Base-by-base conservation (phyloP, 2,329 filamentous ascomycete species). In the Fusarium sp. region DNA sequence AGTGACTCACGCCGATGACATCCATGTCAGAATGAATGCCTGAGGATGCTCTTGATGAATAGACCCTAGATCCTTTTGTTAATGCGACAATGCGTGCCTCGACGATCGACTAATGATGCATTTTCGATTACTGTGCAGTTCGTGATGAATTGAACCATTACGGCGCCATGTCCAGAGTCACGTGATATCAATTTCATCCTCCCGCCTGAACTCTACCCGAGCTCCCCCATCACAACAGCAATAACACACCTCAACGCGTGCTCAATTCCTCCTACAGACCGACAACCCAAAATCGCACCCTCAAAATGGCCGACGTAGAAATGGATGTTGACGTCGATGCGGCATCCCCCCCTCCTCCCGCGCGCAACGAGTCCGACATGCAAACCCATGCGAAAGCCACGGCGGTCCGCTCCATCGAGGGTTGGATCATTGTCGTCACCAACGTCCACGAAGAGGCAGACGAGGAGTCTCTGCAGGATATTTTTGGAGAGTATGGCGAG, bases 371-470 rank as follows among this genome's bases (percentile, higher is more conserved):
- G 73, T 85, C 86, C 78, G 91, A 93, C 80, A 93, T 94, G 88
- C 91, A 91, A 79, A 95, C 94, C 8, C 89, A 90, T 78, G 87
- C 89, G 41, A 92, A 93, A 81, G 94, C 94, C 65, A 94, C 92
- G 1, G 94, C 94, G 27, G 94, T 97, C 69, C 93, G 94, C 78
- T 95, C 93, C 65, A 95, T 97, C 80, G 94, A 97, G 84, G 94
- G 94, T 77, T 97, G 94, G 94, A 97, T 97, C 83, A 88, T 97
- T 79, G 91, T 95, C 73, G 94, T 94, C 75, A 95, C 94, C 62
- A 97, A 97, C 80, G 92, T 97, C 37, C 94, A 97, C 85, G 94
- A 97, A 81, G 94, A 97, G 83, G 93, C 94, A 59, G 93, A 92
- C 77, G 94, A 97, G 84, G 94, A 97, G 85, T 92, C 94, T 54